A percentile compares a stretch with the other conserved stretches of the same genome.
Conservation (phyloP, 768 basidiomycete species). For the Mycena rosella region DNA sequence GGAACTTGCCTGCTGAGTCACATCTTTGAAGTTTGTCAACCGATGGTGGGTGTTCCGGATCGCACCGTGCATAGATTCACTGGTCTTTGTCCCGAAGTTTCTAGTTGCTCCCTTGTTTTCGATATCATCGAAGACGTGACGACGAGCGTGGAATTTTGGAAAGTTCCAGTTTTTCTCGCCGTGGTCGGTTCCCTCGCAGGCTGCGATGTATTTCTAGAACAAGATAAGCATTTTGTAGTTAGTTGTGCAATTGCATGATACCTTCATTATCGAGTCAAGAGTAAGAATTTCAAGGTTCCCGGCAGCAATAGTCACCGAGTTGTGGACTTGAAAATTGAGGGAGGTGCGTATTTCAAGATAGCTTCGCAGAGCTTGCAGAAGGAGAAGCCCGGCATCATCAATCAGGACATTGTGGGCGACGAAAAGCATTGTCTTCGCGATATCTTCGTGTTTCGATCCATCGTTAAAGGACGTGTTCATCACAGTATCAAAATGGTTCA, state of each 20-base stretch:
- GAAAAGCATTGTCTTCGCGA: no score
- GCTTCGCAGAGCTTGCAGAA: conserved; percentile 45
- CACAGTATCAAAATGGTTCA: conserved; percentile 44
- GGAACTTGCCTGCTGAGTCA: no score
- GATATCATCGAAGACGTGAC: no score
- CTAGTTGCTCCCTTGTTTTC: no score
- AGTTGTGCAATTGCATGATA: conserved; percentile 10
- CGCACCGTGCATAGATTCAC: no score
- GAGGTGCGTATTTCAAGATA: conserved; percentile 49
- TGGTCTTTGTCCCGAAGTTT: no score
- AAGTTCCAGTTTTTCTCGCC: no score
- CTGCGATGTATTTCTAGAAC: conserved; percentile 1
- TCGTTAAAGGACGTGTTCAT: conserved; percentile 47
- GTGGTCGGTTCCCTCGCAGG: neutral
- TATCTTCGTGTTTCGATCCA: conserved; percentile 50
- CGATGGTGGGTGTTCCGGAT: no score
- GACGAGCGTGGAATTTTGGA: no score
- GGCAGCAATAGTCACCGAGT: conserved; percentile 39
- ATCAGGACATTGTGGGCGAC: conserved; percentile 42
- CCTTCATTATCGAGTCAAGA: conserved; percentile 41
- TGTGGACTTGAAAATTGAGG: conserved; percentile 47
- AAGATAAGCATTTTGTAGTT: neutral
- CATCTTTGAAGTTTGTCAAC: no score
- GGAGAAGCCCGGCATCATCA: conserved; percentile 37
- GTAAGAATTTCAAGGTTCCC: conserved; percentile 35